phyloP scores from a whole-genome alignment of 352 stramenopile genomes.

The Globisporangium acanthophoron region DNA sequence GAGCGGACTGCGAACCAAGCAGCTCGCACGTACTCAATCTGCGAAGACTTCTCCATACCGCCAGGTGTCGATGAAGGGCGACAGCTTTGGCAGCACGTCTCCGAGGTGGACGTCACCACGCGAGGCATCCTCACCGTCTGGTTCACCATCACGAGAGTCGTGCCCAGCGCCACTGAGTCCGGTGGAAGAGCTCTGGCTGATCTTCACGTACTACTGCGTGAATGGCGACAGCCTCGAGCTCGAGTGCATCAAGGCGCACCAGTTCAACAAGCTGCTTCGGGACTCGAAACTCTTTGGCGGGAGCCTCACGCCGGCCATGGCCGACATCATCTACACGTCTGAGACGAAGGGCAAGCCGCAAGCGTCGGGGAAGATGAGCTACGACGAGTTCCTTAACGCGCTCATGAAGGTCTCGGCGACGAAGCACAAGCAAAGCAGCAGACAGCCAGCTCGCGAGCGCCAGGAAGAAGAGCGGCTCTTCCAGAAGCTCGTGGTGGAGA shows the following conservation, averaged over 20 bases:
- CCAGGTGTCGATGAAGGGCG: not conserved
- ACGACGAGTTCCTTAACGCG: constrained; percentile 76
- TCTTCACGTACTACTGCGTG: constrained; percentile 82
- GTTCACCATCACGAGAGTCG: not conserved
- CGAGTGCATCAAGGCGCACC: constrained; percentile 61
- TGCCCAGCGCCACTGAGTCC: constrained; percentile 14
- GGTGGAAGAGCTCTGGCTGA: constrained; percentile 66
- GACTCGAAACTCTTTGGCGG: constrained; percentile 49
- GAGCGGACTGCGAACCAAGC: constrained; percentile 15
- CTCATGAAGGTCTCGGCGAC: constrained; percentile 56
- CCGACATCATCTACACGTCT: constrained; percentile 75
- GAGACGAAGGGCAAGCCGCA: constrained; percentile 66
- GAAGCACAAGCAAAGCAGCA: constrained; percentile 24
- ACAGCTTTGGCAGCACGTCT: not conserved
- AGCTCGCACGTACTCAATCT: constrained; percentile 13
- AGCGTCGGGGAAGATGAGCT: constrained; percentile 63
- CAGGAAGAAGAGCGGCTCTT: constrained; percentile 51
- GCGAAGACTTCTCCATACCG: constrained; percentile 2
- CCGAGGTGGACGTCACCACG: not conserved
- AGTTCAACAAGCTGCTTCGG: constrained; percentile 67
- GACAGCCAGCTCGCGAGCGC: constrained; percentile 25
- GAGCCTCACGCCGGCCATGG: constrained; percentile 57
- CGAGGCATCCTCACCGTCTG: not conserved
- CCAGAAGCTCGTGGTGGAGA: constrained; percentile 46
- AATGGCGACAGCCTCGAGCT: constrained; percentile 71